Evolutionary conservation across 768 basidiomycete species (phyloP), one percentile per base, ranked within the genome.

Genomic region (Butyriboletus loyo): DNA sequence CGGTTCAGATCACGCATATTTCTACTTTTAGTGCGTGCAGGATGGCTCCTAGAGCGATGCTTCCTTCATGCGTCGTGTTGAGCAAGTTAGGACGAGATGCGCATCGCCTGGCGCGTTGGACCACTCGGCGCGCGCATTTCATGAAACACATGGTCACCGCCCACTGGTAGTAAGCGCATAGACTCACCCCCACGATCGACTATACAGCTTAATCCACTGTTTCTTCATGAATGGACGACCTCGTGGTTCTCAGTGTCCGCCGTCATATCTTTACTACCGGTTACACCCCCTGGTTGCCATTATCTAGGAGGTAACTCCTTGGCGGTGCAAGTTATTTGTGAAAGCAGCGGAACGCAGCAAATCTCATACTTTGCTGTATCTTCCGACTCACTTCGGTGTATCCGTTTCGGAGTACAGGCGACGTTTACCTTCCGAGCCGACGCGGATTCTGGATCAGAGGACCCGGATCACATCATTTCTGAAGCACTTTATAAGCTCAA

Each of bases 321-420:
- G 35, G 39, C 53, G 28, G 50, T 51, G 56, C 53, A 36, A 11
- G 24, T 5, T 32, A 41, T 40, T 38, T 31, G 27, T 39, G 31
- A 28, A 49, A 13, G 15, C 32, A 24, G 41, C 35, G 21, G 14
- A 1, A 3, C 39, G 40, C 37, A 35, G 44, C 9, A 22, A 30
- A 44, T 36, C 43, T 25, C 36, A 34, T 24, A 14, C 24, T 28
- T 49, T 66, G 57, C 62, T 66, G 62, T 64, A 66, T 27, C 19
- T 36, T 21, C 8, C 25, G 22, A 11, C 10, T 21, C 19, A 8
- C 22, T 49, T 41, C 43, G 28, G 41, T 28, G 30, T 46, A 53
- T 58, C 63, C 50, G 54, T 32, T 21, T 22, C 22, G 40, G 41
- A 43, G 47, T 15, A 3, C n/a, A 36, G 53, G 54, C 11, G 36